Percentiles rank a stretch among this genome's conserved stretches.
phyloP scores from a whole-genome alignment of 2,329 filamentous ascomycete genomes.

The Plenodomus lindquistii region DNA sequence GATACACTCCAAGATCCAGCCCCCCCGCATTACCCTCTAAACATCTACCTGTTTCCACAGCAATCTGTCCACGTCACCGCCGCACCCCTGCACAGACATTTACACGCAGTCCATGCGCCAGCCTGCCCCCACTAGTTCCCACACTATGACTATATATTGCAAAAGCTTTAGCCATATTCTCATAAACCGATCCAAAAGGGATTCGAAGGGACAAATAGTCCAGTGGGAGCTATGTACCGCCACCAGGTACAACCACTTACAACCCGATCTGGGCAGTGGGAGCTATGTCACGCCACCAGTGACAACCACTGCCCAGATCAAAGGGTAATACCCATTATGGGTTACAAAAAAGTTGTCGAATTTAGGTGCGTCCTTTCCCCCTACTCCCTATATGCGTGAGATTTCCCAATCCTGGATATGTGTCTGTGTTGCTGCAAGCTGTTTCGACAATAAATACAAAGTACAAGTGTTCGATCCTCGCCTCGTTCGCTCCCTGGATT shows the following conservation, averaged over 20 bases:
- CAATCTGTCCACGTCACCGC: not conserved
- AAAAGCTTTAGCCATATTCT: not conserved
- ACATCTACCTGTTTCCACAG: not conserved
- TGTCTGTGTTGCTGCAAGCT: not conserved
- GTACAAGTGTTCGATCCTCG: not conserved
- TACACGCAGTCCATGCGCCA: not conserved
- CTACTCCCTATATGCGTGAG: too few species aligned
- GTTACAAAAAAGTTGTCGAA: too few species aligned
- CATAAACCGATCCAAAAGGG: not conserved
- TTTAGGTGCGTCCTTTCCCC: not conserved
- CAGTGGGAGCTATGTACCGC: too few species aligned
- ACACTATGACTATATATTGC: not conserved
- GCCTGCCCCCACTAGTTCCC: not conserved
- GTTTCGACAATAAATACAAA: not conserved
- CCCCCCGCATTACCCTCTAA: not conserved
- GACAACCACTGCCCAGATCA: too few species aligned
- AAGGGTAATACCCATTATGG: too few species aligned
- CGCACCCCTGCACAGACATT: not conserved
- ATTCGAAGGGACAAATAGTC: not conserved
- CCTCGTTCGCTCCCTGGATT: not conserved
- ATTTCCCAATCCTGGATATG: not conserved
- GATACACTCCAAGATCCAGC: not conserved
- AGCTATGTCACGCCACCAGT: too few species aligned
- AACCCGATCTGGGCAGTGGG: too few species aligned
- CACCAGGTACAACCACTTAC: too few species aligned